A percentile compares a stretch with the other conserved stretches of the same genome.
phyloP scores from a whole-genome alignment of 306 rosid species.

The Hippophae rhamnoides region DNA sequence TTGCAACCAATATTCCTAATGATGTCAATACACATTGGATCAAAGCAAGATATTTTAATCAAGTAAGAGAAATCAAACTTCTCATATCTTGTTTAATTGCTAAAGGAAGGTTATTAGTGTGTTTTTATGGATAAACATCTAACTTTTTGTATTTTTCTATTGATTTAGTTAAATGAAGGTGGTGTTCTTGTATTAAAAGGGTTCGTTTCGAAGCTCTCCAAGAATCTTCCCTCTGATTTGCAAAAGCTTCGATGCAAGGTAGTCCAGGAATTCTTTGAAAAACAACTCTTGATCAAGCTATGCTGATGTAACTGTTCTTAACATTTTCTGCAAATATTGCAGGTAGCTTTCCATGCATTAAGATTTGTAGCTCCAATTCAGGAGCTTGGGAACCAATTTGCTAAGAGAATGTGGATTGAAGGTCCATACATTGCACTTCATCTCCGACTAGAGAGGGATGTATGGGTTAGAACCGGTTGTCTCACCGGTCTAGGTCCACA shows the following conservation, averaged over 20 bases:
- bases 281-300: neutral
- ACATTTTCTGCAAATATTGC: neutral
- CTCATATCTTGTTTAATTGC: no score
- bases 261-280: neutral
- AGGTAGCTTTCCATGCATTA: slow-evolving; percentile 56
- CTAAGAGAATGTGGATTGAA: slow-evolving; percentile 53
- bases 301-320: neutral
- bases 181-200: slow-evolving; percentile 46
- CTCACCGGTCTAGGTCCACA: slow-evolving; percentile 45
- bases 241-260: slow-evolving; percentile 58
- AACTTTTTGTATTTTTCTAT: neutral
- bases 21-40: slow-evolving; percentile 47
- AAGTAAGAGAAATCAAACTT: slow-evolving; percentile 17
- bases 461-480: slow-evolving; percentile 53
- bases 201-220: slow-evolving; percentile 49
- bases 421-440: slow-evolving; percentile 48
- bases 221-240: slow-evolving; percentile 47
- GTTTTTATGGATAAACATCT: no score
- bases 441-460: slow-evolving; percentile 53
- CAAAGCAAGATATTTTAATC: slow-evolving; percentile 28
- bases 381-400: slow-evolving; percentile 35
- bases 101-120: no score
- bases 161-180: slow-evolving; percentile 29
- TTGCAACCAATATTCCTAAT: slow-evolving; percentile 31
- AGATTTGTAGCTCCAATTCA: slow-evolving; percentile 39